phyloP scores from a whole-genome alignment of 768 basidiomycete genomes.

The Hydnomerulius pinastri region DNA sequence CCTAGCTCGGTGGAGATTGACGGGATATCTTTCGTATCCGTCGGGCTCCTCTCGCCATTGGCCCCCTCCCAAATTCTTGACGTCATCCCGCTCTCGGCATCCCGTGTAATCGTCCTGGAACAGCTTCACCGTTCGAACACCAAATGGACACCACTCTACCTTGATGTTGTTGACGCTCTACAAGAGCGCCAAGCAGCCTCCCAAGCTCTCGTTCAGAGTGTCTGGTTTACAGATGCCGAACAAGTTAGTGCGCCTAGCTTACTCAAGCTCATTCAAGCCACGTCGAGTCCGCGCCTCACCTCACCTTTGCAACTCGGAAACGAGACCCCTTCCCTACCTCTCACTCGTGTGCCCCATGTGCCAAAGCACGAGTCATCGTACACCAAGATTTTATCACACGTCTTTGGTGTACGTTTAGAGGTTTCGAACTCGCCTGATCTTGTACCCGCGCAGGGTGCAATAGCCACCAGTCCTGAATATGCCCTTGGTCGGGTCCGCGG shows the following conservation, averaged over 20 bases:
- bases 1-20: constrained; percentile 47
- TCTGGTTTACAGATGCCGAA: constrained; percentile 55
- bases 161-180: constrained; percentile 75
- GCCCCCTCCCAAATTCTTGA: constrained; percentile 53
- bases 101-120: constrained; percentile 78
- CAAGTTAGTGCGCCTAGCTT: constrained; percentile 46
- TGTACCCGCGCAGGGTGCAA: constrained; percentile 64
- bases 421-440: constrained; percentile 83
- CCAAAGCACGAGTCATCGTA: constrained; percentile 92
- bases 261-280: constrained; percentile 50
- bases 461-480: constrained; percentile 91
- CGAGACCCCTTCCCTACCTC: constrained; percentile 28
- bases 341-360: constrained; percentile 52
- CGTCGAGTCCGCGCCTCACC: constrained; percentile 37
- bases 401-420: constrained; percentile 79
- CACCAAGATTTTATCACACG: constrained; percentile 80
- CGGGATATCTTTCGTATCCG: constrained; percentile 61
- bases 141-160: constrained; percentile 86
- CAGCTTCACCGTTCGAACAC: constrained; percentile 75
- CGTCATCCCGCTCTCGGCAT: constrained; percentile 61
- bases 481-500: constrained; percentile 91
- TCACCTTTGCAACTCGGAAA: constrained; percentile 53
- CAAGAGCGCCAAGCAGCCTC: constrained; percentile 55
- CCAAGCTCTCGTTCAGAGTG: constrained; percentile 60
- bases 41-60: constrained; percentile 73